Evolutionary conservation across 768 basidiomycete genomes (phyloP).

Genomic region (Lactifluus piperatus): DNA sequence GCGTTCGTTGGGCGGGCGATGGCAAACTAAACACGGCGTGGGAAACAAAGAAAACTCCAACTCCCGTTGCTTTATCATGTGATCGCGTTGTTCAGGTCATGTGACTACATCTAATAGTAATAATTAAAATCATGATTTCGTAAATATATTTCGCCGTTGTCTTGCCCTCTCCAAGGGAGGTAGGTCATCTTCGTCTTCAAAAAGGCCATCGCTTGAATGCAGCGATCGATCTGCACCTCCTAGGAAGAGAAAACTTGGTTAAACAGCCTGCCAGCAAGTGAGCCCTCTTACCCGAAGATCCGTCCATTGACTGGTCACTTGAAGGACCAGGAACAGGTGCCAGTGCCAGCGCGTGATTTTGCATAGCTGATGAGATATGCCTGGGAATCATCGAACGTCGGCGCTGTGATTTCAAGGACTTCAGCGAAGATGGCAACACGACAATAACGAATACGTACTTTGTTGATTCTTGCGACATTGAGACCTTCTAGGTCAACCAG

Average conservation of each 20-base stretch:
- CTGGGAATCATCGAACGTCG: constrained; percentile 70
- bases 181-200: constrained; percentile 45
- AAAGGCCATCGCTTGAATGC: constrained; percentile 15
- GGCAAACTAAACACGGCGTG: constrained; percentile 16
- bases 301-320: constrained; percentile 19
- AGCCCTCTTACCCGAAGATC: constrained; percentile 2
- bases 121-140: constrained; percentile 3
- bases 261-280: not conserved
- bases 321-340: constrained; percentile 1
- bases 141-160: constrained; percentile 35
- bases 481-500: constrained; percentile 50
- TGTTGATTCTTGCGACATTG: constrained; percentile 52
- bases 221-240: constrained; percentile 10
- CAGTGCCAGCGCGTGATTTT: not conserved
- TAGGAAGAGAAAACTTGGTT: not conserved
- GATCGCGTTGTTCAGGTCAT: constrained; percentile 15
- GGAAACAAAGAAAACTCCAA: constrained; percentile 2
- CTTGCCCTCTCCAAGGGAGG: constrained; percentile 64
- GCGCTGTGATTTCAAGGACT: constrained; percentile 35
- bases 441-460: constrained; percentile 35
- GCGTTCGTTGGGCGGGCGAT: constrained; percentile 4
- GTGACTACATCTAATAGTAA: constrained; percentile 4
- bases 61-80: constrained; percentile 18
- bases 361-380: constrained; percentile 27
- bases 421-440: not conserved